Base-by-base conservation (phyloP, 108 stramenopile genomes). In the Fistulifera solaris region DNA sequence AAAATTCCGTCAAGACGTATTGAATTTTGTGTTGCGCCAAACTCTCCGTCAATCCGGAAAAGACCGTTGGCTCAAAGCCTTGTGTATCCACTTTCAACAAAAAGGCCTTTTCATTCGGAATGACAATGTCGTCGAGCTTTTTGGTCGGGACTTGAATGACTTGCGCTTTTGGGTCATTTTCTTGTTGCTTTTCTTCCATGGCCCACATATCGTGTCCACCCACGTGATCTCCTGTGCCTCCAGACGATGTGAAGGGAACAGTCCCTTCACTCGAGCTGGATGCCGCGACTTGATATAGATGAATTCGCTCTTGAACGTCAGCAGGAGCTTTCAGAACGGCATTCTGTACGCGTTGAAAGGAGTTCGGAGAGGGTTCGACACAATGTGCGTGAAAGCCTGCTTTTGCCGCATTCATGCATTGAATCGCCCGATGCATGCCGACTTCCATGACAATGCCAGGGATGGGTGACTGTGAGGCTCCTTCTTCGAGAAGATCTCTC, bases 71-170 rank as follows among this genome's bases (percentile, higher is more conserved):
- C 51, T 70, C 69, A 56, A 54, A 70, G 15, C 69, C 69, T 27
- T 70, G 69, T 8, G 63, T 65, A 41, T 70, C 69, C 8, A 70
- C 50, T 58, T 70, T 70, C 24, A 65, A 8, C 11, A 60, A 18
- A 49, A 41, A 54, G 8, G 60, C 31, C 1, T 17, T 11, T 26
- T 31, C 42, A 7, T 48, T 18, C 14, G 25, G 16, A 27, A 16
- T 11, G 22, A 61, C 27, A 27, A 49, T 38, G 62, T 64, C 56
- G 47, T 58, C 47, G 14, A 58, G 38, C 8, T 27, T 24, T 11
- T 31, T 35, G 45, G 38, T 43, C 24, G 18, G 26, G 38, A 26
- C 31, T 14, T 16, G 18, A 19, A 26, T 40, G 22, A 15, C 35
- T 38, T n/a, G 38, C 17, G 38, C 51, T 46, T 47, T 48, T 48